A percentile compares a stretch with the other conserved stretches of the same genome.
Evolutionary conservation across 116 monocot genomes (phyloP).

Genomic region (Cymodocea nodosa): DNA sequence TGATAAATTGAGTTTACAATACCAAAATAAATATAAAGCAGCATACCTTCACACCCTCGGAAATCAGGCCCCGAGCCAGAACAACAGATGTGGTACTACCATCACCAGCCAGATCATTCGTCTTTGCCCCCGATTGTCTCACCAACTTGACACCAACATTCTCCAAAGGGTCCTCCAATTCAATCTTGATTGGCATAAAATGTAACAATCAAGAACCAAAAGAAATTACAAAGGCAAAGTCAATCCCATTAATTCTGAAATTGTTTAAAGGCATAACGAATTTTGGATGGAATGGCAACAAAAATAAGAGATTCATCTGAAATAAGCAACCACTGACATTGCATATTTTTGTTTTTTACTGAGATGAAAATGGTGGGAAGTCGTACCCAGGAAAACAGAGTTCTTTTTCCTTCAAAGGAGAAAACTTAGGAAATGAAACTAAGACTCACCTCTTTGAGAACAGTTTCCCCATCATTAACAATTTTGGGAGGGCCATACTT

Average conservation of each 20-base stretch:
- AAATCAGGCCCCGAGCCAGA: slow-evolving; percentile 78
- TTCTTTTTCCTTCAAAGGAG: too few species aligned
- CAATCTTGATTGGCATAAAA: slow-evolving; percentile 17
- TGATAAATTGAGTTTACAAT: too few species aligned
- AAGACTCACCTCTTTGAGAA: slow-evolving; percentile 61
- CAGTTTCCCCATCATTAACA: slow-evolving; percentile 92
- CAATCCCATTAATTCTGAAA: too few species aligned
- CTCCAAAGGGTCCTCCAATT: slow-evolving; percentile 84
- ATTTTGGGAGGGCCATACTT: slow-evolving; percentile 89
- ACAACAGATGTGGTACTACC: slow-evolving; percentile 81
- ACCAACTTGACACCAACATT: slow-evolving; percentile 87
- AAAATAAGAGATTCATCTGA: not conserved
- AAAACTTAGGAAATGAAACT: too few species aligned
- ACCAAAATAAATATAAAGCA: too few species aligned
- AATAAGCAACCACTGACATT: not conserved
- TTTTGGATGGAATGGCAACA: not conserved
- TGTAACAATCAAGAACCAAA: too few species aligned
- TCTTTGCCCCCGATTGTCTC: slow-evolving; percentile 87
- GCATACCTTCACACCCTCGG: slow-evolving; percentile 57
- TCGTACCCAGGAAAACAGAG: too few species aligned
- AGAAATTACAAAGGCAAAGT: too few species aligned
- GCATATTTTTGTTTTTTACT: too few species aligned
- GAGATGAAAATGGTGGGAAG: too few species aligned
- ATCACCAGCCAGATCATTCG: slow-evolving; percentile 83
- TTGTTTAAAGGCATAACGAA: too few species aligned